Evolutionary conservation across 2,329 filamentous ascomycete genomes (phyloP), one percentile per base, ranked within the genome.

Genomic region (Pseudomassariella vexata): DNA sequence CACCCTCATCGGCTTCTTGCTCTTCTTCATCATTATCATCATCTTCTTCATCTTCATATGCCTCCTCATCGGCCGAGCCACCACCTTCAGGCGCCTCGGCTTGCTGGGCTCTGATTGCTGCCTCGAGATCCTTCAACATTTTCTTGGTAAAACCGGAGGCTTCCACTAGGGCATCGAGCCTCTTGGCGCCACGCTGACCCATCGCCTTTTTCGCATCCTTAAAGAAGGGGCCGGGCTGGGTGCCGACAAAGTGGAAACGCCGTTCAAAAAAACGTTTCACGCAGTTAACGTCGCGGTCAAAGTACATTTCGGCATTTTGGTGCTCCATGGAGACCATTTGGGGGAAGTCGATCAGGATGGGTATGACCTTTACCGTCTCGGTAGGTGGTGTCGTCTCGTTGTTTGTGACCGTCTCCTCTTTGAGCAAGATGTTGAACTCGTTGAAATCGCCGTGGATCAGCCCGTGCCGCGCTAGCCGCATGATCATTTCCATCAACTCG

Each of bases 401-500:
- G 7, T 15, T 14, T 9, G 37, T 22, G 4, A 34, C 25, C 6
- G 22, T 30, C 34, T 70, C 76, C 56, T 96, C 90, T 53, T 92
- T 87, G 55, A 98, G 80, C 20, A 98, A 67, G 42, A 98, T 90
- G 57, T 98, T 98, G 71, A 98, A 98, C 59, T 98, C 94, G 65
- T 98, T 98, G 66, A 94, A 98, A 56, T 98, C 92, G 40, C 92
- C 92, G 55, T 98, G 92, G 40, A 98, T 98, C 28, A 98, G 66
- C 6, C 92, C 92, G 46, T 89, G 79, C 40, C 78, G 78, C 5
- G 92, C 90, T 24, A 98, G 70, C 18, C 80, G 76, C 25, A 98
- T 66, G 35, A 98, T 87, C 47, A 95, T 75, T 24, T 78, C 73
- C 51, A 98, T 94, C 20, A 98, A 67, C 39, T 96, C 87, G n/a